A percentile compares a stretch with the other conserved stretches of the same genome.
phyloP scores from a whole-genome alignment of 2,329 filamentous ascomycete species.

The Pseudopithomyces chartarum region DNA sequence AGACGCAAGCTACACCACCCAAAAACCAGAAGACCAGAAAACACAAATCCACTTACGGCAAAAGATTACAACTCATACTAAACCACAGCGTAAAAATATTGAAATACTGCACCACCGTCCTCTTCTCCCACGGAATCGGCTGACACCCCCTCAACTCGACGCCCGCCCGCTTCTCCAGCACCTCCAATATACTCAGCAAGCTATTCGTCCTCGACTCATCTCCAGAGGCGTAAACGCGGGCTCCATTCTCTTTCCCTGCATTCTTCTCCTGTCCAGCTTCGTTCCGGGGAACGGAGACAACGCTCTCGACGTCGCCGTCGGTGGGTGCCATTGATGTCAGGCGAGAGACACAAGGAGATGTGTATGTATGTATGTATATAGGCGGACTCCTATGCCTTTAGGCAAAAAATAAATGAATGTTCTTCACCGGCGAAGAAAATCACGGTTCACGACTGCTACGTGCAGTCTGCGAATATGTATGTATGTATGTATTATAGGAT shows the following conservation, averaged over 20 bases:
- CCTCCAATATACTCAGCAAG: not conserved
- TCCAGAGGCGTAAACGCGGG: not conserved
- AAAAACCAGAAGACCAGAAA: too few relatives aligned
- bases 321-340: not conserved
- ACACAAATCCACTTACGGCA: slow-evolving; percentile 52
- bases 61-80: slow-evolving; percentile 60
- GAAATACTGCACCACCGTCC: slow-evolving; percentile 59
- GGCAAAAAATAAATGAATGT: too few relatives aligned
- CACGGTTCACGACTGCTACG: not conserved
- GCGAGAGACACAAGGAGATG: not conserved
- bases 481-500: not conserved
- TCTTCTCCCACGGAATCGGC: slow-evolving; percentile 60
- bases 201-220: not conserved
- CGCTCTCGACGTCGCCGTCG: not conserved
- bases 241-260: not conserved
- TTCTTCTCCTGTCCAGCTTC: not conserved
- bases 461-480: too few relatives aligned
- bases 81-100: slow-evolving; percentile 67
- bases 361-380: too few relatives aligned
- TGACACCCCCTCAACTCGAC: slow-evolving; percentile 54
- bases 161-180: slow-evolving; percentile 21
- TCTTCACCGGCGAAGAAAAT: too few relatives aligned
- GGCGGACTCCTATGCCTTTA: too few relatives aligned
- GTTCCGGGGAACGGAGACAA: not conserved
- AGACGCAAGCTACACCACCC: too few relatives aligned